These are phyloP conservation scores for Papiliotrema flavescens DNA, from an alignment of 1,284 basidiomycete genomes.

Conservation along the genomic window DNA sequence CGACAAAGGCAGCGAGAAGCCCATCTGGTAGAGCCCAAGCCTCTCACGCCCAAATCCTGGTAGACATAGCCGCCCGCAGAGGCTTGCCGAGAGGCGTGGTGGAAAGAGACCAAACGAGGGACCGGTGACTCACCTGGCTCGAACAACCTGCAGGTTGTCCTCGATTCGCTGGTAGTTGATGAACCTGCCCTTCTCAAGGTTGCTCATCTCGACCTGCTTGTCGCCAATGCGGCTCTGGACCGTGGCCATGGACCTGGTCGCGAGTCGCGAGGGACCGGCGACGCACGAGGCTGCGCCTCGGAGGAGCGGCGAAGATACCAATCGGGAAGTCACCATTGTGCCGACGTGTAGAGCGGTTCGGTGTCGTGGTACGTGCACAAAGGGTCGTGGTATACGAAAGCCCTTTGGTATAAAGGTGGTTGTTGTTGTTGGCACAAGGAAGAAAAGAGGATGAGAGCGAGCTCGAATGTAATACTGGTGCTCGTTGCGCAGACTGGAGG, in stretches of 20 bases:
- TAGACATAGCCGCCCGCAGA: background rate
- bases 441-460: background rate
- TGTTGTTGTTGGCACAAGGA: background rate
- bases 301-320: slow-evolving; percentile 23
- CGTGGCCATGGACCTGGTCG: slow-evolving; percentile 39
- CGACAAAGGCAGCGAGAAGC: no score
- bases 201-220: slow-evolving; percentile 90
- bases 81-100: background rate
- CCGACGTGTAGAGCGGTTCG: no score
- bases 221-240: slow-evolving; percentile 63
- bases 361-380: background rate
- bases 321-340: slow-evolving; percentile 32
- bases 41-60: no score
- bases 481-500: background rate
- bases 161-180: slow-evolving; percentile 99
- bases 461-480: no score
- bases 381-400: background rate
- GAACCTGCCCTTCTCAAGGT: slow-evolving; percentile 68
- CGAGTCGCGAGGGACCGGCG: slow-evolving; percentile 22
- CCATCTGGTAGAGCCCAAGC: no score
- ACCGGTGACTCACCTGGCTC: slow-evolving; percentile 61
- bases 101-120: background rate
- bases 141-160: slow-evolving; percentile 83
- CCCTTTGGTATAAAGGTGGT: no score
- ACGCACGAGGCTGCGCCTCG: slow-evolving; percentile 19